These are phyloP conservation scores for Umbellularia californica DNA, from an alignment of 164 flowering plant genomes.

Conservation along the genomic window DNA sequence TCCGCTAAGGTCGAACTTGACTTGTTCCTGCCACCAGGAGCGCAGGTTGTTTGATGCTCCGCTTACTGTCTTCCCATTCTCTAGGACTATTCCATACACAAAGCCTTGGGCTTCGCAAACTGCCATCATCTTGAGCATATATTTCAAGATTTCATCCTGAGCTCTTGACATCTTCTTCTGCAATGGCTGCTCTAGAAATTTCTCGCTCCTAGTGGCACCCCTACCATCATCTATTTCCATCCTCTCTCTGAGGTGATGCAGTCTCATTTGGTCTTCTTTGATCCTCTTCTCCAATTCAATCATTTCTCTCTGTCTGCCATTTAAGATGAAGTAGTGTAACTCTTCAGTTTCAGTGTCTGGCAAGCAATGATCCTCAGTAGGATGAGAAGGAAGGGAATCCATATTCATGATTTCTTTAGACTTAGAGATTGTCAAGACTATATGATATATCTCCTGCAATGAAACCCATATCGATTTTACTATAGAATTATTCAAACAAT, in stretches of 20 bases:
- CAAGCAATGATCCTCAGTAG: slow-evolving; percentile 14
- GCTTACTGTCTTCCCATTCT: slow-evolving; percentile 63
- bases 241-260: slow-evolving; percentile 38
- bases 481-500: too few relatives aligned
- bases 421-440: not conserved
- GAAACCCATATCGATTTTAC: too few relatives aligned
- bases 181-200: slow-evolving; percentile 19
- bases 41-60: slow-evolving; percentile 63
- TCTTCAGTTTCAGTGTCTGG: slow-evolving; percentile 34
- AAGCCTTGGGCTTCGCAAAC: slow-evolving; percentile 64
- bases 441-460: too few relatives aligned
- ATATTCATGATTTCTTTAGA: slow-evolving; percentile 25
- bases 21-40: slow-evolving; percentile 69
- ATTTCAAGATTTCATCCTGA: slow-evolving; percentile 59
- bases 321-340: slow-evolving; percentile 27
- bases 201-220: slow-evolving; percentile 13
- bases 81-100: slow-evolving; percentile 64
- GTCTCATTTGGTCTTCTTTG: slow-evolving; percentile 40
- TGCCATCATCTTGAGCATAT: slow-evolving; percentile 68
- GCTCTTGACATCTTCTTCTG: slow-evolving; percentile 53
- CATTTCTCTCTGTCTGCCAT: slow-evolving; percentile 43
- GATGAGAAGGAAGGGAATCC: slow-evolving; percentile 13
- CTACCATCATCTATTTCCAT: slow-evolving; percentile 31
- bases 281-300: slow-evolving; percentile 49
- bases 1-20: slow-evolving; percentile 53